phyloP scores from a whole-genome alignment of 345 rosid genomes.

The Camelina laxa region DNA sequence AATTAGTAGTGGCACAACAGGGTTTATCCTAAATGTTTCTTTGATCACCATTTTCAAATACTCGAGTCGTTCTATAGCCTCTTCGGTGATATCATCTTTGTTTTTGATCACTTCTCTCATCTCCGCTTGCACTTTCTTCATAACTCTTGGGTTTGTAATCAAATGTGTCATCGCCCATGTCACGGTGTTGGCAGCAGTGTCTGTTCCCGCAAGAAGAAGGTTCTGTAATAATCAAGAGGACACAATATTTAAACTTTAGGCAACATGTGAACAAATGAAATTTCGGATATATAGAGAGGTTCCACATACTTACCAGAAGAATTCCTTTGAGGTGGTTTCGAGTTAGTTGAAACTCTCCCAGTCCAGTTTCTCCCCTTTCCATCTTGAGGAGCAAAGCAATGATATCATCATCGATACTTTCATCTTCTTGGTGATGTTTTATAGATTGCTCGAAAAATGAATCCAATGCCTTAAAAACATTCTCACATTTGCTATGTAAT shows the following conservation, averaged over 20 bases:
- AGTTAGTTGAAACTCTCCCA: slow-evolving; percentile 37
- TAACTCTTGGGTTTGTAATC: slow-evolving; percentile 38
- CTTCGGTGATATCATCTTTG: slow-evolving; percentile 37
- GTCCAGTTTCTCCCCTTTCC: slow-evolving; percentile 40
- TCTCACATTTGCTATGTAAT: slow-evolving; percentile 40
- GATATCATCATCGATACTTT: slow-evolving; percentile 46
- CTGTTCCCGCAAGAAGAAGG: slow-evolving; percentile 33
- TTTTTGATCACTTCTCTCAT: slow-evolving; percentile 34
- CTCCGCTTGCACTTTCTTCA: slow-evolving; percentile 37
- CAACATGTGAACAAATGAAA: background rate
- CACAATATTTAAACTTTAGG: background rate
- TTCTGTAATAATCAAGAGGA: slow-evolving; percentile 22
- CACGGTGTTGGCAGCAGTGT: slow-evolving; percentile 29
- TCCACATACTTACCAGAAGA: slow-evolving; percentile 44
- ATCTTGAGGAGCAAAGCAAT: slow-evolving; percentile 51
- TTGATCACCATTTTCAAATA: slow-evolving; percentile 40
- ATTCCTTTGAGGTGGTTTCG: slow-evolving; percentile 55
- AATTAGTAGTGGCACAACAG: slow-evolving; percentile 32
- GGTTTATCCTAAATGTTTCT: slow-evolving; percentile 34
- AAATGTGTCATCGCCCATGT: slow-evolving; percentile 43
- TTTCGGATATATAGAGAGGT: background rate
- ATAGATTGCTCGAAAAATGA: slow-evolving; percentile 46
- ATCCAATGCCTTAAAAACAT: slow-evolving; percentile 47
- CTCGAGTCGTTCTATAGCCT: slow-evolving; percentile 35
- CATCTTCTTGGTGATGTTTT: slow-evolving; percentile 48